These are phyloP conservation scores for Meyerozyma athensensis DNA, from an alignment of 1,139 yeast genomes.

Conservation along the genomic window DNA sequence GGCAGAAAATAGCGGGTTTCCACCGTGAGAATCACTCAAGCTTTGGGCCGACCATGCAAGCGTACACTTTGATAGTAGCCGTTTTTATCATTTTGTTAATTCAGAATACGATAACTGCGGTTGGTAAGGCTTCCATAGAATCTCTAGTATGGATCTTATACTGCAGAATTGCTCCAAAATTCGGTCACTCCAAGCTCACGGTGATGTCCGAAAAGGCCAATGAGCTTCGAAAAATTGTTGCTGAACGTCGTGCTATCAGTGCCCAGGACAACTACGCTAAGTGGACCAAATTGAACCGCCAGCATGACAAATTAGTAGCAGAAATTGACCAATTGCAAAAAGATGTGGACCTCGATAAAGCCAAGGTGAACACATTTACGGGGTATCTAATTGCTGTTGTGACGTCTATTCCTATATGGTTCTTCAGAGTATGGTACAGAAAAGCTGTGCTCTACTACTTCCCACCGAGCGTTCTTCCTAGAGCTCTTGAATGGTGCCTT, in stretches of 20 bases:
- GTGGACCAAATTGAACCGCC: conserved; percentile 91
- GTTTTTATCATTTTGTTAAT: conserved; percentile 28
- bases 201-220: conserved; percentile 34
- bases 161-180: conserved; percentile 28
- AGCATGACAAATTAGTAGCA: conserved; percentile 51
- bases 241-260: conserved; percentile 57
- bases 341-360: conserved; percentile 31
- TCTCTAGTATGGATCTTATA: conserved; percentile 40
- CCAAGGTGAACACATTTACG: conserved; percentile 30
- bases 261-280: conserved; percentile 94
- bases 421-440: conserved; percentile 52
- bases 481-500: conserved; percentile 49
- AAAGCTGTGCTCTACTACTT: conserved; percentile 56
- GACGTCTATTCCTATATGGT: conserved; percentile 45
- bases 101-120: conserved; percentile 24
- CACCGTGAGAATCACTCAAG: no score
- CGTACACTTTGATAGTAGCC: conserved; percentile 15
- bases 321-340: conserved; percentile 45
- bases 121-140: conserved; percentile 35
- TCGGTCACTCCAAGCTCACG: conserved; percentile 25
- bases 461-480: conserved; percentile 57
- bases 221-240: conserved; percentile 45
- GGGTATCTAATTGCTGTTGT: conserved; percentile 22
- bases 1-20: no score
- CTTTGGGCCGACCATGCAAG: conserved; percentile 3